Evolutionary conservation across 768 basidiomycete genomes (phyloP).

Genomic region (Crassisporium funariophilum): DNA sequence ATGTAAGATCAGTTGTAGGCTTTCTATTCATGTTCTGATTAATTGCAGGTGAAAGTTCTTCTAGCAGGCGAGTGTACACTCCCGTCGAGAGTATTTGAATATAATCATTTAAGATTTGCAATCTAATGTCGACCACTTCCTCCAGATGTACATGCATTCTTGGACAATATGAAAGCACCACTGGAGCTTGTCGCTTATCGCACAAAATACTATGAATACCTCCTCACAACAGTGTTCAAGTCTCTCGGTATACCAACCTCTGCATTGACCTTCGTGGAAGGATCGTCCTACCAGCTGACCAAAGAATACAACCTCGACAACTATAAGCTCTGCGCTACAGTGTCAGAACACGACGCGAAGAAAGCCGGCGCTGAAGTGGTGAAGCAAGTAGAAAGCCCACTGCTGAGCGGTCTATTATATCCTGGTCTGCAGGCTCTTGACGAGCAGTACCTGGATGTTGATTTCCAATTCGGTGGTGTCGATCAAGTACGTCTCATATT

Average conservation of each 20-base stretch:
- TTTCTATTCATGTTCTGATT: too few relatives aligned
- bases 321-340: conserved; percentile 88
- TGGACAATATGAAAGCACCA: conserved; percentile 96
- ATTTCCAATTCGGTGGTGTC: conserved; percentile 98
- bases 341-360: conserved; percentile 95
- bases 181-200: conserved; percentile 87
- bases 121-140: neutral
- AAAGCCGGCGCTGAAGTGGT: conserved; percentile 99
- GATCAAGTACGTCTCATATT: conserved; percentile 72
- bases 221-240: conserved; percentile 82
- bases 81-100: too few relatives aligned
- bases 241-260: conserved; percentile 90
- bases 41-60: conserved; percentile 78
- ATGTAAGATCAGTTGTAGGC: conserved; percentile 51
- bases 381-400: conserved; percentile 92
- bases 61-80: too few relatives aligned
- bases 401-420: conserved; percentile 91
- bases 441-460: conserved; percentile 92
- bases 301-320: conserved; percentile 94
- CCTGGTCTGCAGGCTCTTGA: conserved; percentile 96
- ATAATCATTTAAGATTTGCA: too few relatives aligned
- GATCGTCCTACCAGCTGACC: conserved; percentile 91
- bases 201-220: conserved; percentile 85
- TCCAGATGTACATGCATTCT: conserved; percentile 92
- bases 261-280: conserved; percentile 81